These are phyloP conservation scores for Tulasnella sp. DNA, from an alignment of 768 basidiomycete genomes.

Conservation along the genomic window DNA sequence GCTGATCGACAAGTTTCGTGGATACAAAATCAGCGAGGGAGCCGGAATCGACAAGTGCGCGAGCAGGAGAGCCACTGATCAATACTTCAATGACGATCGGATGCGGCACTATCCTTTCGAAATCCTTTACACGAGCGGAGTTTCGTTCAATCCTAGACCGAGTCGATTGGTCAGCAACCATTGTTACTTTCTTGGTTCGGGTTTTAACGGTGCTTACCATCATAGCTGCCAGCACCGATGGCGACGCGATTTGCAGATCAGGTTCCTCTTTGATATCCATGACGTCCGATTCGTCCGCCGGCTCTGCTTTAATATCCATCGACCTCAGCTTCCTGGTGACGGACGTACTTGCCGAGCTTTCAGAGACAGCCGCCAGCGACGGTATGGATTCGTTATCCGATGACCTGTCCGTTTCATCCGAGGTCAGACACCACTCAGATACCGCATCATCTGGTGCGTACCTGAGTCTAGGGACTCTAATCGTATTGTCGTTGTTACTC, in stretches of 20 bases:
- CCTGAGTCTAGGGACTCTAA: too few species aligned
- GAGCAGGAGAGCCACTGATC: background rate
- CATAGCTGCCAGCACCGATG: background rate
- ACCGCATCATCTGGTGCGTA: too few species aligned
- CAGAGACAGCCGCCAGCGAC: too few species aligned
- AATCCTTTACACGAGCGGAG: slow-evolving; percentile 5
- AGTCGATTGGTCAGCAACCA: background rate
- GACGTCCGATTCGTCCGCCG: background rate
- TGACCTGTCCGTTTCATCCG: too few species aligned
- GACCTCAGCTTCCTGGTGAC: background rate
- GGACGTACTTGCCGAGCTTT: too few species aligned
- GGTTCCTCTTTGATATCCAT: background rate
- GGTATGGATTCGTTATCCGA: too few species aligned
- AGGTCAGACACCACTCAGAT: too few species aligned
- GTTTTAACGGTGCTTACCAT: background rate
- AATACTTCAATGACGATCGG: slow-evolving; percentile 5
- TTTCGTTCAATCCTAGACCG: slow-evolving; percentile 9
- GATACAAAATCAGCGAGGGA: slow-evolving; percentile 15
- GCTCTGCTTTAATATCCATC: background rate
- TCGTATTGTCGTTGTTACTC: too few species aligned
- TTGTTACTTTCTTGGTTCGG: background rate
- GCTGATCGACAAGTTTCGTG: slow-evolving; percentile 13
- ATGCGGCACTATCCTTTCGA: slow-evolving; percentile 9
- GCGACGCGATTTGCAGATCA: background rate
- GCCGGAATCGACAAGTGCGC: slow-evolving; percentile 13